A percentile compares a stretch with the other conserved stretches of the same genome.
Evolutionary conservation across 371 early-diverging fungal species (phyloP).

Genomic region (Smittium culicis): DNA sequence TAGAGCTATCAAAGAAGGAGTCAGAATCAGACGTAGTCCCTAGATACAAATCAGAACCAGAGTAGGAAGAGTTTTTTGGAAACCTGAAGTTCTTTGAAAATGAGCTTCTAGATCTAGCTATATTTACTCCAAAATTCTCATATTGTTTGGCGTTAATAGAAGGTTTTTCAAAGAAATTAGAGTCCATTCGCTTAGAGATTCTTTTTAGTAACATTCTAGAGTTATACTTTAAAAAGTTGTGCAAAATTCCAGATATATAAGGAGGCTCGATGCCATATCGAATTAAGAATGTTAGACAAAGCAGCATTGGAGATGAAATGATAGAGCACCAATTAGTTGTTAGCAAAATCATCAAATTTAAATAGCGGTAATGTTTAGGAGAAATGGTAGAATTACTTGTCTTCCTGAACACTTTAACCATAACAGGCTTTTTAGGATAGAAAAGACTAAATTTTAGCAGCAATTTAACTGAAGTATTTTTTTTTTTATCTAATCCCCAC

Average conservation of each 20-base stretch:
- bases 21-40: background rate
- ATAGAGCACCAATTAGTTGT: background rate
- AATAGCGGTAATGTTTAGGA: background rate
- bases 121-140: background rate
- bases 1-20: background rate
- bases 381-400: background rate
- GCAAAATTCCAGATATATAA: background rate
- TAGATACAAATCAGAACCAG: background rate
- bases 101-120: background rate
- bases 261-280: background rate
- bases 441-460: background rate
- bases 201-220: background rate
- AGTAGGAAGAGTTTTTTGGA: background rate
- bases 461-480: background rate
- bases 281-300: background rate
- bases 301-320: background rate
- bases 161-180: background rate
- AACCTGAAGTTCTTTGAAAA: background rate
- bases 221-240: background rate
- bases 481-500: background rate
- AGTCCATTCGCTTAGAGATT: background rate
- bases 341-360: background rate
- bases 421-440: background rate
- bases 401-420: background rate
- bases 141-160: background rate